Percentiles rank a stretch among this genome's conserved stretches.
phyloP scores from a whole-genome alignment of 2,329 filamentous ascomycete genomes.

The Sphaerulina musiva region DNA sequence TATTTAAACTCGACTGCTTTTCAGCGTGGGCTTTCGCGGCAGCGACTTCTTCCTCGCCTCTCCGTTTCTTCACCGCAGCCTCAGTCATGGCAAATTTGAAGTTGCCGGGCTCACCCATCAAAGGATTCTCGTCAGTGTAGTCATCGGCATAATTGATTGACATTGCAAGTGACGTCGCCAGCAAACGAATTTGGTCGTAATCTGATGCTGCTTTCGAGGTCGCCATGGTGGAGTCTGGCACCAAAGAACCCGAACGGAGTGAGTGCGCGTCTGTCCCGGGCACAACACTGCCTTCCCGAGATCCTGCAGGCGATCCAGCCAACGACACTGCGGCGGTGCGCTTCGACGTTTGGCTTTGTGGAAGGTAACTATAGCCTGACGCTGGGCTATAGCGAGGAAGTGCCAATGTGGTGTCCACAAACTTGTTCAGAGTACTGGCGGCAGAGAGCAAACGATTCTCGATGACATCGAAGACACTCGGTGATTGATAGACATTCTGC shows the following conservation, averaged over 20 bases:
- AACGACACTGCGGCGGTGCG: slow-evolving; percentile 30
- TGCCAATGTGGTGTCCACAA: slow-evolving; percentile 48
- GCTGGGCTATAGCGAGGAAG: slow-evolving; percentile 54
- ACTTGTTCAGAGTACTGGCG: slow-evolving; percentile 50
- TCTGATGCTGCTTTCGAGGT: slow-evolving; percentile 16
- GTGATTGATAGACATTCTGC: slow-evolving; percentile 56
- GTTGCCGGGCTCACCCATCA: slow-evolving; percentile 56
- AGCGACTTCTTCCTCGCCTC: slow-evolving; percentile 33
- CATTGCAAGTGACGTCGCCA: slow-evolving; percentile 37
- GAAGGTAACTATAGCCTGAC: slow-evolving; percentile 53
- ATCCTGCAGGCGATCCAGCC: slow-evolving; percentile 34
- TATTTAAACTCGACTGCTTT: slow-evolving; percentile 14
- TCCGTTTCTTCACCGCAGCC: slow-evolving; percentile 39
- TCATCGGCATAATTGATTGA: slow-evolving; percentile 50
- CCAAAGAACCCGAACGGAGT: slow-evolving; percentile 27
- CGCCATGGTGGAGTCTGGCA: slow-evolving; percentile 21
- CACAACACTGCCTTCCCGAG: slow-evolving; percentile 41
- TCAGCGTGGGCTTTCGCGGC: slow-evolving; percentile 22
- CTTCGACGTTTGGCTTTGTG: slow-evolving; percentile 35
- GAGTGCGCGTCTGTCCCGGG: slow-evolving; percentile 26
- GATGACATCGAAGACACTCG: slow-evolving; percentile 53
- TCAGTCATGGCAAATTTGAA: slow-evolving; percentile 50
- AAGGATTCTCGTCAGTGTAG: slow-evolving; percentile 58
- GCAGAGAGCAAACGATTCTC: slow-evolving; percentile 48
- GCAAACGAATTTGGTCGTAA: slow-evolving; percentile 24